These are phyloP conservation scores for Ambrosia trifida DNA, from an alignment of 129 eudicot genomes.

Conservation along the genomic window DNA sequence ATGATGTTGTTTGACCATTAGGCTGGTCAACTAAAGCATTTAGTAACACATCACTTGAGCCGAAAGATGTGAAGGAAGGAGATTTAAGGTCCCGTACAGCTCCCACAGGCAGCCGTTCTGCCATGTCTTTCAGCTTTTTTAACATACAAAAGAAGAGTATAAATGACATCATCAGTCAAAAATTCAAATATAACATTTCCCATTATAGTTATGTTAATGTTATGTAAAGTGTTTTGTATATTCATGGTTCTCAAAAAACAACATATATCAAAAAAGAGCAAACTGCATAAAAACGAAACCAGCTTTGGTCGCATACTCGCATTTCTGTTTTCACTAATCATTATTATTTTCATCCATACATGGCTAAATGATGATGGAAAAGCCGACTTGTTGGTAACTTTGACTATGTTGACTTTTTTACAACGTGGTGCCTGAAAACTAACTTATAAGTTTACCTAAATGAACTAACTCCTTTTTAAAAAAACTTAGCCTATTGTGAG, in stretches of 20 bases:
- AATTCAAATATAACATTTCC: neutral
- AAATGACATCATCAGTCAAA: neutral
- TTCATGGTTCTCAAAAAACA: neutral
- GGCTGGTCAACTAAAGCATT: slow-evolving; percentile 48
- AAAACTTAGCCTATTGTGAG: neutral
- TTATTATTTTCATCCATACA: neutral
- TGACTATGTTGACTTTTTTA: neutral
- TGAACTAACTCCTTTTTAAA: neutral
- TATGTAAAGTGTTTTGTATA: neutral
- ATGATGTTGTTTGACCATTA: slow-evolving; percentile 45
- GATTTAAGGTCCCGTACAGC: slow-evolving; percentile 61
- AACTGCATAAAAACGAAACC: neutral
- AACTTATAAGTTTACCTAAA: neutral
- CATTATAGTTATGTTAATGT: neutral
- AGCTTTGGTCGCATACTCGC: neutral
- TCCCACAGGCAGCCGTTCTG: slow-evolving; percentile 92
- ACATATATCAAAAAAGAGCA: neutral
- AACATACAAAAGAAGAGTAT: slow-evolving; percentile 18
- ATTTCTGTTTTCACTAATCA: neutral
- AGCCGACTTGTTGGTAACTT: neutral
- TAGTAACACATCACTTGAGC: slow-evolving; percentile 45
- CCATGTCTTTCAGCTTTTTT: slow-evolving; percentile 88
- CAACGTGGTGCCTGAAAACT: neutral
- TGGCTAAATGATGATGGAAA: neutral
- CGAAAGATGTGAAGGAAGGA: slow-evolving; percentile 54